Evolutionary conservation across 176 grass and related monocot species (phyloP).

Genomic region (Oryza nivara): DNA sequence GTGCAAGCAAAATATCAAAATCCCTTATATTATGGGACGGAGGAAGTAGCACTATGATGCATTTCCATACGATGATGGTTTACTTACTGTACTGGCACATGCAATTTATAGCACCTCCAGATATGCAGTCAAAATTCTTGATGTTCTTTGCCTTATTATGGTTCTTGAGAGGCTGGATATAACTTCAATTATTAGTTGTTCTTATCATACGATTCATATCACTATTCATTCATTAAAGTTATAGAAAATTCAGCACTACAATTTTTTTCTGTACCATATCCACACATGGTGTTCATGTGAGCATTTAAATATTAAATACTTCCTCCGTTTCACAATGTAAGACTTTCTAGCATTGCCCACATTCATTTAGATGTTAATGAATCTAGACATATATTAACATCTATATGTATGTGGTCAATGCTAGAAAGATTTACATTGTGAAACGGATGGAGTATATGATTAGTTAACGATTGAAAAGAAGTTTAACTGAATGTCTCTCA

Average conservation of each 20-base stretch:
- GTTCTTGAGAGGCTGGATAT: not conserved
- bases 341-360: no score
- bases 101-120: not conserved
- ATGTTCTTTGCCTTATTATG: slow-evolving; percentile 16
- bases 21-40: no score
- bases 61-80: slow-evolving; percentile 7
- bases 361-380: no score
- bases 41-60: not conserved
- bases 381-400: no score
- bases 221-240: slow-evolving; percentile 5
- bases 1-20: no score
- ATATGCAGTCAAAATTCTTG: not conserved
- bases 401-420: no score
- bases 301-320: slow-evolving; percentile 16
- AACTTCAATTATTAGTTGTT: slow-evolving; percentile 30
- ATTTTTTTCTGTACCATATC: slow-evolving; percentile 16
- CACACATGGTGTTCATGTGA: slow-evolving; percentile 10
- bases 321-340: no score
- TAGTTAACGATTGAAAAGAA: slow-evolving; percentile 9
- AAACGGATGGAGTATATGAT: not conserved
- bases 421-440: no score
- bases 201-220: not conserved
- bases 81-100: slow-evolving; percentile 11
- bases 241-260: slow-evolving; percentile 9
- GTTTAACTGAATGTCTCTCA: not conserved